phyloP scores from a whole-genome alignment of 2,329 filamentous ascomycete genomes.

The Onygenales sp. region DNA sequence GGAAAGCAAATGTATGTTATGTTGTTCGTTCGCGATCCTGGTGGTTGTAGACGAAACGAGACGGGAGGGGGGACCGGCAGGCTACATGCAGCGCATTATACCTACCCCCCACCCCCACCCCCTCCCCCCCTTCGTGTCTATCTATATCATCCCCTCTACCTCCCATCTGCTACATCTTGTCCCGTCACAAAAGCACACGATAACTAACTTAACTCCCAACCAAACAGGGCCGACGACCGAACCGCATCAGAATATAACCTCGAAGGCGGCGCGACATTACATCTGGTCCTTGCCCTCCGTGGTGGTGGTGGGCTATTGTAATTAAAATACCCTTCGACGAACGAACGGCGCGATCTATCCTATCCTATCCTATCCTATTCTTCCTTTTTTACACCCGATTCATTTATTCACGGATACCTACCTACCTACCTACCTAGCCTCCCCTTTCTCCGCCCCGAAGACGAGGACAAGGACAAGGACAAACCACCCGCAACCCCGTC shows the following conservation, averaged over 20 bases:
- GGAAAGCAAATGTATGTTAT: conserved; percentile 86
- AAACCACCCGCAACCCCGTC: too few species aligned
- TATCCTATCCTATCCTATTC: too few species aligned
- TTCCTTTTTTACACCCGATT: too few species aligned
- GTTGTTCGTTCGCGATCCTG: too few species aligned
- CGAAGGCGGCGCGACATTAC: conserved; percentile 83
- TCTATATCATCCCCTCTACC: background rate
- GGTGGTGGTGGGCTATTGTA: conserved; percentile 46
- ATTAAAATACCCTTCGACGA: background rate
- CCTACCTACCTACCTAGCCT: too few species aligned
- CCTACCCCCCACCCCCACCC: too few species aligned
- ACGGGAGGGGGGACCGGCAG: too few species aligned
- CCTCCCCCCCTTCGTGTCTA: background rate
- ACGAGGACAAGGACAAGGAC: too few species aligned
- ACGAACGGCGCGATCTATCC: background rate
- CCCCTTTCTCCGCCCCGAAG: too few species aligned
- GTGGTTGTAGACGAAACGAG: background rate
- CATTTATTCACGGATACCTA: too few species aligned
- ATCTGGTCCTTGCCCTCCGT: conserved; percentile 88
- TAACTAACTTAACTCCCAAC: background rate
- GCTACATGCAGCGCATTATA: too few species aligned
- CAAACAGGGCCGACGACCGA: conserved; percentile 79
- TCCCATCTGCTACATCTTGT: background rate
- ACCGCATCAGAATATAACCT: conserved; percentile 84
- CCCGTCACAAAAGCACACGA: background rate